Base-by-base conservation (phyloP, 108 stramenopile genomes). In the Pseudonitzschia multistriata region DNA sequence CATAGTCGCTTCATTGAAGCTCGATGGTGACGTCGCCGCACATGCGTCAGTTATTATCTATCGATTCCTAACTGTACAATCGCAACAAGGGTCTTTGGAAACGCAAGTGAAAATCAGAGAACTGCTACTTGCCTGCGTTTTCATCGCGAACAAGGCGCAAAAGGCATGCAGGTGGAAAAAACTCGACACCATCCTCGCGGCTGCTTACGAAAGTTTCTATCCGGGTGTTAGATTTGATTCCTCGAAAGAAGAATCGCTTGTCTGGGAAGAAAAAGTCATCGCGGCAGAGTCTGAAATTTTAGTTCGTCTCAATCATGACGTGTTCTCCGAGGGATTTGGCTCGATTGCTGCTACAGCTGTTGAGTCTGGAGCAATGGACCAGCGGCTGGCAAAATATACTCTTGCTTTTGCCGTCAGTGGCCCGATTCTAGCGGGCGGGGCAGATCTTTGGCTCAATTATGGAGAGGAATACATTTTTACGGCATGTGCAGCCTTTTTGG, bases 131-230 rank as follows among this genome's bases (percentile, higher is more conserved):
- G 92, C 88, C 24, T 86, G 86, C 49, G 66, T 91, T 13, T 94
- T 91, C 42, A 72, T 94, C 49, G 92, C 92, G 8, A 91, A 89
- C 62, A 94, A 94, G 71, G 79, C 88, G 14, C 89, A 94, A 71
- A 94, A 94, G 61, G 68, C 75, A 14, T 60, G 71, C 49, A 88
- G 83, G 66, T 94, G 89, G 88, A 91, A 88, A 49, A 76, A 74
- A 61, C 78, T 94, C 27, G 92, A 94, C 34, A 64, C 57, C 10
- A 70, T 94, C 3, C 76, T 94, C 17, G 84, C 83, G 36, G 87
- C 84, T 49, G 85, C 88, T 3, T 94, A 89, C 60, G 76, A 73
- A 22, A 73, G 70, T 34, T 89, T 91, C 61, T 94, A 91, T 74
- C 81, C 87, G 7, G 88, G 85, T 3, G 76, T 76, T 0, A 49